Evolutionary conservation across 768 basidiomycete species (phyloP), one percentile per base, ranked within the genome.

Genomic region (Psilocybe sp.): DNA sequence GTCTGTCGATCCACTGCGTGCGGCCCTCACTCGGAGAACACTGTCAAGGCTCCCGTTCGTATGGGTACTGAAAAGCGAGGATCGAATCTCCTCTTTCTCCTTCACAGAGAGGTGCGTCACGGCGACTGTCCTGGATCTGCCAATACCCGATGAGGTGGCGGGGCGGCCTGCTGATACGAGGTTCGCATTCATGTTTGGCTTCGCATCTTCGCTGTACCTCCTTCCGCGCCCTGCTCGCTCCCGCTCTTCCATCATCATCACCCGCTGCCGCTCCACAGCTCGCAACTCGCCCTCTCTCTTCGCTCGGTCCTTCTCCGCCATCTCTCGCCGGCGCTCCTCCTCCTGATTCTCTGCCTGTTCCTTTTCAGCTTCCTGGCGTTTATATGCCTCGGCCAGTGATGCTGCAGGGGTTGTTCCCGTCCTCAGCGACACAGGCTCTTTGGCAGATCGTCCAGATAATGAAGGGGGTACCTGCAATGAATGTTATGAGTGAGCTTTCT

Each of bases 271-370:
- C n/a, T 31, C 33, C 14, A 23, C 48, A 43, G 32, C 31, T 1
- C 19, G 46, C 47, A n/a, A 34, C 64, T 54, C 51, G 39, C 42
- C 35, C 6, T 37, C 35, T 20, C 34, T 41, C 53, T 16, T 44
- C 11, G 12, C 34, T 51, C 6, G 54, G 34, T 59, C 59, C 34
- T 59, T 60, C 36, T 67, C 61, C 50, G 67, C 63, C 13, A 65
- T 46, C 37, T 57, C 48, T 11, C 61, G 46, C 47, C 65, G 52
- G 59, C 46, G 51, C 51, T 55, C 56, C 39, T 58, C 52, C 32
- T 40, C 38, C 32, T 58, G 54, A 7, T 3, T 7, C 23, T 28
- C 23, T 4, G 23, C 23, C 3, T 28, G 23, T 28, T 3, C 23
- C 23, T 28, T 28, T 7, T 28, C 23, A 3, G 23, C 23, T 28